A percentile compares a stretch with the other conserved stretches of the same genome.
phyloP scores from a whole-genome alignment of 768 basidiomycete genomes.

The Pluteus cervinus region DNA sequence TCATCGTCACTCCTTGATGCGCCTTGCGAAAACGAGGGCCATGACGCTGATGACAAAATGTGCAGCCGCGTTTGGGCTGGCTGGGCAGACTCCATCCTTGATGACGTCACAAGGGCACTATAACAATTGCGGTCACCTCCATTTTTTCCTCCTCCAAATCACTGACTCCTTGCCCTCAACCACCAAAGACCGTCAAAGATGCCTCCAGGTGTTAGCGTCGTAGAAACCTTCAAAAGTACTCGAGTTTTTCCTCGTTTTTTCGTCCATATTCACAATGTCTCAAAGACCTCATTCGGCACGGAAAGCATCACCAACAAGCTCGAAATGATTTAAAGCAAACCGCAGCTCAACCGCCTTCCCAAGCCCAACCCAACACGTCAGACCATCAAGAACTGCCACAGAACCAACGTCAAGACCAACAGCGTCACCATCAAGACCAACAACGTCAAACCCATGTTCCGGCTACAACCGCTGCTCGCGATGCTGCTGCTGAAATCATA shows the following conservation, averaged over 20 bases:
- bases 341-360: constrained; percentile 12
- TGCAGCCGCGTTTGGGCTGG: no score
- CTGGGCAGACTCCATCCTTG: no score
- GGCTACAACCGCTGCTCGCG: constrained; percentile 11
- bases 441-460: not conserved
- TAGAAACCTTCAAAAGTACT: constrained; percentile 86
- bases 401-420: no score
- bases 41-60: no score
- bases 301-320: constrained; percentile 55
- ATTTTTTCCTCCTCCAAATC: constrained; percentile 6
- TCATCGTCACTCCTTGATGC: no score
- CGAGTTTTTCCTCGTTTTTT: constrained; percentile 10
- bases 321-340: constrained; percentile 15
- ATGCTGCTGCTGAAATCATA: constrained; percentile 56
- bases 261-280: constrained; percentile 12
- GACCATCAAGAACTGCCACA: no score
- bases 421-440: no score
- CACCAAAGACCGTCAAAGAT: no score
- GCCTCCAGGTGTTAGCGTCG: constrained; percentile 58
- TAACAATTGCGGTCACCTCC: constrained; percentile 7
- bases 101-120: constrained; percentile 6
- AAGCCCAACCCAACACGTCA: constrained; percentile 4
- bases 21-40: no score
- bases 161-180: constrained; percentile 2
- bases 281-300: constrained; percentile 77